A percentile compares a stretch with the other conserved stretches of the same genome.
phyloP scores from a whole-genome alignment of 106 monocot genomes.

The Agapanthus africanus region DNA sequence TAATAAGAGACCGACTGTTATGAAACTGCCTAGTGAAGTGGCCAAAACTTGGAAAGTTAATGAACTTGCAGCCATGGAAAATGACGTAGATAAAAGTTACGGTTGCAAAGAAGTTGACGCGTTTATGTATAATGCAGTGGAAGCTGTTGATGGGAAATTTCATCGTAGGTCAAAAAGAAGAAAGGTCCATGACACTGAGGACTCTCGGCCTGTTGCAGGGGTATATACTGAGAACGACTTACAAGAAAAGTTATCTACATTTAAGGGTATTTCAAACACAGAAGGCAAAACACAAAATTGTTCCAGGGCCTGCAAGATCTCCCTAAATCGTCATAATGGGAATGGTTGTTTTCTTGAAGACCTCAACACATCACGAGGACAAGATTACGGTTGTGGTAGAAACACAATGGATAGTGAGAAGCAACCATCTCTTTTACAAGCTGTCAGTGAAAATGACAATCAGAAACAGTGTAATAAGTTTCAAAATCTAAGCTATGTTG shows the following conservation, averaged over 20 bases:
- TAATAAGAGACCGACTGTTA: slow-evolving; percentile 15
- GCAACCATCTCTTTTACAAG: slow-evolving; percentile 1
- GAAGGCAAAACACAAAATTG: neutral
- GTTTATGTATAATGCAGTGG: slow-evolving; percentile 4
- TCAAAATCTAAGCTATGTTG: neutral
- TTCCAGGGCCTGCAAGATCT: neutral
- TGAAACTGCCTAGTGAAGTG: too few species aligned
- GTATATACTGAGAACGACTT: slow-evolving; percentile 12
- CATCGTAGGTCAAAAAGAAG: slow-evolving; percentile 28
- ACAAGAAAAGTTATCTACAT: slow-evolving; percentile 3
- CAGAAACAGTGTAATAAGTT: slow-evolving; percentile 4
- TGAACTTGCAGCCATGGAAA: slow-evolving; percentile 8
- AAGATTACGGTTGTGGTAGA: neutral
- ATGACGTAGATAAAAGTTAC: slow-evolving; percentile 5
- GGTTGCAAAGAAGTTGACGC: slow-evolving; percentile 13
- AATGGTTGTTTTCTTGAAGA: slow-evolving; percentile 5
- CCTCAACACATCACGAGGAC: slow-evolving; percentile 1
- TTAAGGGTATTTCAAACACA: slow-evolving; percentile 14
- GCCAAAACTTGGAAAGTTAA: neutral
- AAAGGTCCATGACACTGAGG: slow-evolving; percentile 18
- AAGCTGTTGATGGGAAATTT: slow-evolving; percentile 5
- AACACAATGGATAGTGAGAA: neutral
- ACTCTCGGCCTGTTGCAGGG: slow-evolving; percentile 15
- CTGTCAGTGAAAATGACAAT: slow-evolving; percentile 5
- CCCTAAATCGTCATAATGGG: neutral